Conservation (phyloP, 306 rosid genomes). For the Abrus pulchellus region DNA sequence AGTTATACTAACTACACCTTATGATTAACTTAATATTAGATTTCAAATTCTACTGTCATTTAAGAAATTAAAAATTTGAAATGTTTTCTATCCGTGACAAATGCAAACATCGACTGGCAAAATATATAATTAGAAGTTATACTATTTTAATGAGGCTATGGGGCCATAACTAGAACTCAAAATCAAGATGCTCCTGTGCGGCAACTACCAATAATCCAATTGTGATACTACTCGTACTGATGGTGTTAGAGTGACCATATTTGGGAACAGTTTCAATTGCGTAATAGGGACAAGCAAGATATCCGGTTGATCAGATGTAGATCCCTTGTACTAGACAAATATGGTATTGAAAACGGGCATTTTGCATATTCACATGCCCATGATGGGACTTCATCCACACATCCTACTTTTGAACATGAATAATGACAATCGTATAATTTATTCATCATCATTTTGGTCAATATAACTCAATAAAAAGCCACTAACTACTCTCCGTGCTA, state of each 20-base stretch:
- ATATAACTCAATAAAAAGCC: slow-evolving; percentile 86
- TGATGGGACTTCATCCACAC: slow-evolving; percentile 1
- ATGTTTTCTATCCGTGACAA: neutral
- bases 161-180: neutral
- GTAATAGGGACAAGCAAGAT: neutral
- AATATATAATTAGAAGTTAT: neutral
- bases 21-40: neutral
- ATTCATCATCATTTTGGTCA: slow-evolving; percentile 62
- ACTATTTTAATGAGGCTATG: neutral
- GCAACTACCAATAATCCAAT: neutral
- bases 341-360: neutral
- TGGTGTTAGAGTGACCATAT: neutral
- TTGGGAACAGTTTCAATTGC: neutral
- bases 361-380: neutral
- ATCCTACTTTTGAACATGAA: neutral
- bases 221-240: neutral
- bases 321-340: too few relatives aligned
- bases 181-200: neutral
- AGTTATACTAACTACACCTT: neutral
- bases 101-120: neutral
- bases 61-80: neutral
- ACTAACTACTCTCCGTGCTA: slow-evolving; percentile 87
- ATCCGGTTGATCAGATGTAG: neutral
- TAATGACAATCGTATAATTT: neutral
- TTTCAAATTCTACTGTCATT: neutral